phyloP scores from a whole-genome alignment of 805 yeast species.

The Tetrapisispora iriomotensis region DNA sequence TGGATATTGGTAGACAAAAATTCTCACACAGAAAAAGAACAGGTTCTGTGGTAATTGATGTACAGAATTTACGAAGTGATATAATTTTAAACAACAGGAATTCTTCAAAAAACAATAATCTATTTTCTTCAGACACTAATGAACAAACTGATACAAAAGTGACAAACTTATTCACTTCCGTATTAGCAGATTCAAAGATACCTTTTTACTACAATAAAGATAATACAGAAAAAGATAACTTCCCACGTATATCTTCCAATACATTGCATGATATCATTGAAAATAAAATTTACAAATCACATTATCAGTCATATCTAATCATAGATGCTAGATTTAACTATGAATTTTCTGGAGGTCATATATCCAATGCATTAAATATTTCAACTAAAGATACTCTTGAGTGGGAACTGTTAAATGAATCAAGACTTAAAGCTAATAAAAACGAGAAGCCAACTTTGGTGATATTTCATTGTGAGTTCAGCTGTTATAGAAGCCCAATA shows the following conservation, averaged over 20 bases:
- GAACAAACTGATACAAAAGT: not conserved
- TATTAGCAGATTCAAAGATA: slow-evolving; percentile 36
- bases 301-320: slow-evolving; percentile 48
- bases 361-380: slow-evolving; percentile 70
- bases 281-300: slow-evolving; percentile 30
- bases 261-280: slow-evolving; percentile 33
- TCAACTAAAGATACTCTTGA: slow-evolving; percentile 64
- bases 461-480: slow-evolving; percentile 91
- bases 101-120: not conserved
- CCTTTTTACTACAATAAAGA: slow-evolving; percentile 36
- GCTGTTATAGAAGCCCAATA: slow-evolving; percentile 86
- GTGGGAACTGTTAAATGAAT: slow-evolving; percentile 34
- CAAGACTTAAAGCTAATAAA: not conserved
- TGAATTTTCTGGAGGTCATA: slow-evolving; percentile 91
- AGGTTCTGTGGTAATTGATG: not conserved
- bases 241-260: slow-evolving; percentile 36
- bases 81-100: not conserved
- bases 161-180: not conserved
- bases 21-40: not conserved
- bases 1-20: not conserved
- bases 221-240: slow-evolving; percentile 36
- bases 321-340: slow-evolving; percentile 90
- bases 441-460: slow-evolving; percentile 35
- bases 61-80: not conserved
- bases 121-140: not conserved